Conservation (phyloP, 2,329 filamentous ascomycete species). For the Clarireedia sp. region DNA sequence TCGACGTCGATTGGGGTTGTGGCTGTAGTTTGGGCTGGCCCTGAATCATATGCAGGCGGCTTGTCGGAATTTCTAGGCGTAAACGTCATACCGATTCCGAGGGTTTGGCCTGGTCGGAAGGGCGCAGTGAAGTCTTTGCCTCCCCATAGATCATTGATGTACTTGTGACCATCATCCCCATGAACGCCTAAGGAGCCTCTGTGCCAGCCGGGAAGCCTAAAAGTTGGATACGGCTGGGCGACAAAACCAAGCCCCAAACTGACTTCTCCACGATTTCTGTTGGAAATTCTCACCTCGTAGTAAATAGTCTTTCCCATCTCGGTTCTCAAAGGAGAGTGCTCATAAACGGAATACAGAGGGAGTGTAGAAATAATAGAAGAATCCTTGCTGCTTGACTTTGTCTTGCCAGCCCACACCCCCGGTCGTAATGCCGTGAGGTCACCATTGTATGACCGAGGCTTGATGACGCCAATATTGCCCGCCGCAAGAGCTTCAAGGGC, state of each 20-base stretch:
- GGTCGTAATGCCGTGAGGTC: slow-evolving; percentile 37
- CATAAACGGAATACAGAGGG: slow-evolving; percentile 56
- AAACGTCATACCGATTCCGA: slow-evolving; percentile 66
- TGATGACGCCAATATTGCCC: slow-evolving; percentile 47
- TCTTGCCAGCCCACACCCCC: slow-evolving; percentile 45
- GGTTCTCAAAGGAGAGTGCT: slow-evolving; percentile 48
- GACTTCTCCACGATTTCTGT: slow-evolving; percentile 34
- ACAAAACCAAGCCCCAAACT: slow-evolving; percentile 60
- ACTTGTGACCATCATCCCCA: slow-evolving; percentile 69
- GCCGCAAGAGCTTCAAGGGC: slow-evolving; percentile 40
- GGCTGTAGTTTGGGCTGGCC: slow-evolving; percentile 15
- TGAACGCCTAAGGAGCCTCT: slow-evolving; percentile 68
- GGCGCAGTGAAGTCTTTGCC: slow-evolving; percentile 59
- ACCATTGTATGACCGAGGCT: slow-evolving; percentile 42
- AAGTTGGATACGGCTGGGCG: slow-evolving; percentile 68
- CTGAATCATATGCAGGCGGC: slow-evolving; percentile 28
- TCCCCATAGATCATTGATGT: slow-evolving; percentile 67
- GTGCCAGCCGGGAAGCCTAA: slow-evolving; percentile 76
- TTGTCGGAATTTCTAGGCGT: slow-evolving; percentile 19
- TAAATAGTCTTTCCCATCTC: slow-evolving; percentile 50
- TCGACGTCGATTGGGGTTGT: slow-evolving; percentile 38
- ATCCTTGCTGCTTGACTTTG: slow-evolving; percentile 43
- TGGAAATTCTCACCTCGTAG: slow-evolving; percentile 58
- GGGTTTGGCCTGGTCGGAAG: slow-evolving; percentile 57
- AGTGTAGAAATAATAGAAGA: slow-evolving; percentile 58